These are phyloP conservation scores for Hemileia vastatrix DNA, from an alignment of 1,284 basidiomycete species.

Conservation along the genomic window DNA sequence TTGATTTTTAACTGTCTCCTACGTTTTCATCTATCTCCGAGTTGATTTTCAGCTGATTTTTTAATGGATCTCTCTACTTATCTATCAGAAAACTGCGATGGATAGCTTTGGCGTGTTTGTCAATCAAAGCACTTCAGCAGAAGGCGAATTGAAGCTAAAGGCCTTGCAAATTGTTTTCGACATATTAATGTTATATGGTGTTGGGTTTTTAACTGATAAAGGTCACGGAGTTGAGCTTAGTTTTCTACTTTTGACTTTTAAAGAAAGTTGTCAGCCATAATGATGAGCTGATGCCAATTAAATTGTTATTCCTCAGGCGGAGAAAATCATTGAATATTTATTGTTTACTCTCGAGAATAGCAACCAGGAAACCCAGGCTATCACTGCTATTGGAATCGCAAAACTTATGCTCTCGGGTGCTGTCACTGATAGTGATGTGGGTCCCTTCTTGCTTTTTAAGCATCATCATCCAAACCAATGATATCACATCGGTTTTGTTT, in stretches of 20 bases:
- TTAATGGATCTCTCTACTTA: not conserved
- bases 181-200: slow-evolving; percentile 77
- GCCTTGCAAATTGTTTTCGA: slow-evolving; percentile 84
- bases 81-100: slow-evolving; percentile 66
- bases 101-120: slow-evolving; percentile 85
- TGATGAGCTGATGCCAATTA: not conserved
- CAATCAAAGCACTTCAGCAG: slow-evolving; percentile 67
- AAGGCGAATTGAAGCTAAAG: slow-evolving; percentile 66
- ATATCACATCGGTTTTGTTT: not conserved
- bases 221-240: slow-evolving; percentile 41
- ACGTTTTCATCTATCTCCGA: not conserved
- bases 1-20: not conserved
- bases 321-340: slow-evolving; percentile 65
- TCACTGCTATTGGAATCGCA: slow-evolving; percentile 70
- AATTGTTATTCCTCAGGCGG: slow-evolving; percentile 49
- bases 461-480: not conserved
- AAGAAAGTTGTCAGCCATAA: not conserved
- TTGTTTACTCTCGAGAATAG: slow-evolving; percentile 64
- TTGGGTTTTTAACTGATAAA: slow-evolving; percentile 55
- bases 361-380: slow-evolving; percentile 63
- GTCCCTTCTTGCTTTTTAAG: slow-evolving; percentile 28
- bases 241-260: not conserved
- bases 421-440: slow-evolving; percentile 61
- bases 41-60: not conserved
- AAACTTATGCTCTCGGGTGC: slow-evolving; percentile 83